Percentiles rank a stretch among this genome's conserved stretches.
These are phyloP conservation scores for Hygrocybe punicea DNA, from an alignment of 768 basidiomycete genomes.

Conservation along the genomic window DNA sequence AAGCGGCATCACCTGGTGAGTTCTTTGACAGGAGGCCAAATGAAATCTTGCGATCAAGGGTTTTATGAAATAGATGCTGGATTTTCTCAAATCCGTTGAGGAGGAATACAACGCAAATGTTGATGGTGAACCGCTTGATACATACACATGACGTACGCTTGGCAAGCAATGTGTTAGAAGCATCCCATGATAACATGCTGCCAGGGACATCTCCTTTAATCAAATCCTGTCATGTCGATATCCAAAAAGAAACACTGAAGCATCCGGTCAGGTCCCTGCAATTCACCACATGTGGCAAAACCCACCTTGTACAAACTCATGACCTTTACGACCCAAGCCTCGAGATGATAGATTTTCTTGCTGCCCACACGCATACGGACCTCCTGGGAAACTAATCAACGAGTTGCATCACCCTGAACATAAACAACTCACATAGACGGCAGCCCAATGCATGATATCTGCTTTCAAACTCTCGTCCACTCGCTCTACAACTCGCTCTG, in stretches of 20 bases:
- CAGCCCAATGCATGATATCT: conserved; percentile 97
- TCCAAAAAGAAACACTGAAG: conserved; percentile 58
- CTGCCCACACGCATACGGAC: conserved; percentile 89
- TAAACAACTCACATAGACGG: conserved; percentile 72
- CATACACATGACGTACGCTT: background rate
- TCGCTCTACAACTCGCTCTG: conserved; percentile 79
- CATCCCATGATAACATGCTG: background rate
- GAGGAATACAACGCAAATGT: conserved; percentile 44
- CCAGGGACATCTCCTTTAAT: conserved; percentile 25
- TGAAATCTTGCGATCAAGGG: background rate
- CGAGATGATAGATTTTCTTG: conserved; percentile 91
- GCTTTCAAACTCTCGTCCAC: conserved; percentile 89
- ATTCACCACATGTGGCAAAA: background rate
- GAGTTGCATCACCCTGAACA: background rate
- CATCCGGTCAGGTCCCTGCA: background rate
- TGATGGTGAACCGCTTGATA: background rate
- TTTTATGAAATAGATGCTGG: conserved; percentile 48
- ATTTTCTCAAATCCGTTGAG: conserved; percentile 57
- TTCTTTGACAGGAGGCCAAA: conserved; percentile 1
- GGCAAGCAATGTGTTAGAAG: background rate
- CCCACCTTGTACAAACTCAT: conserved; percentile 87
- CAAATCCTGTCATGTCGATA: conserved; percentile 59
- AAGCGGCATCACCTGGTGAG: conserved; percentile 69
- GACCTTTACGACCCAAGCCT: conserved; percentile 95
- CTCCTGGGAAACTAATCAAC: conserved; percentile 52